These are phyloP conservation scores for Microbotryum saponariae DNA, from an alignment of 1,284 basidiomycete genomes.

Conservation along the genomic window DNA sequence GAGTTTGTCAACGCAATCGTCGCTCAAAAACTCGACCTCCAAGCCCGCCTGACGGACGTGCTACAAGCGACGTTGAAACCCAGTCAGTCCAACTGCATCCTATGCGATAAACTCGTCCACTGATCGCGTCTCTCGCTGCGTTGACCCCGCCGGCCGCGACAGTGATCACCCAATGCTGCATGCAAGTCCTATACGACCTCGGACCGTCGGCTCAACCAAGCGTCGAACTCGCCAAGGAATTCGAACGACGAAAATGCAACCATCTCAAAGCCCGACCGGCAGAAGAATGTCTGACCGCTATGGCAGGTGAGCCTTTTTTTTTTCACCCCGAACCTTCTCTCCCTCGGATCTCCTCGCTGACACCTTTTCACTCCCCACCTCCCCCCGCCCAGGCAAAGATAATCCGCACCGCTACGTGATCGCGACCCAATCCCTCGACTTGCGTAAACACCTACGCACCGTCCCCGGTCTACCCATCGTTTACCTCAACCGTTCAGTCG, in stretches of 20 bases:
- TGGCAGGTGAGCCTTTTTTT: conserved; percentile 55
- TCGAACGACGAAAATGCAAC: conserved; percentile 90
- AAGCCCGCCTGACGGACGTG: conserved; percentile 62
- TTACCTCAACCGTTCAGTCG: conserved; percentile 79
- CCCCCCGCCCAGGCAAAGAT: conserved; percentile 53
- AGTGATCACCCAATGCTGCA: conserved; percentile 97
- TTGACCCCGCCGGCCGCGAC: no score
- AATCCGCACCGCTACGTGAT: conserved; percentile 88
- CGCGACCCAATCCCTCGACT: conserved; percentile 63
- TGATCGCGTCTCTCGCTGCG: background rate
- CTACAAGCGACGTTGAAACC: conserved; percentile 79
- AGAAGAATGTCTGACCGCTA: conserved; percentile 71
- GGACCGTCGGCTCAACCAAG: conserved; percentile 61
- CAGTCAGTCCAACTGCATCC: conserved; percentile 53
- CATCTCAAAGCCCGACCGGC: conserved; percentile 63
- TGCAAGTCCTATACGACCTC: conserved; percentile 77
- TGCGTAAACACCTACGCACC: conserved; percentile 57
- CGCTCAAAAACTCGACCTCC: conserved; percentile 62
- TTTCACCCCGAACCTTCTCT: background rate
- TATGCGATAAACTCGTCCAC: no score
- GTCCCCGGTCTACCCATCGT: conserved; percentile 78
- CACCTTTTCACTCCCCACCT: conserved; percentile 1
- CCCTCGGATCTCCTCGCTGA: background rate
- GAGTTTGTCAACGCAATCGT: conserved; percentile 67
- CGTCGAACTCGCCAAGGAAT: conserved; percentile 81